Evolutionary conservation across 495 filamentous ascomycete species (phyloP), one percentile per base, ranked within the genome.

Genomic region (Podospora appendiculata): DNA sequence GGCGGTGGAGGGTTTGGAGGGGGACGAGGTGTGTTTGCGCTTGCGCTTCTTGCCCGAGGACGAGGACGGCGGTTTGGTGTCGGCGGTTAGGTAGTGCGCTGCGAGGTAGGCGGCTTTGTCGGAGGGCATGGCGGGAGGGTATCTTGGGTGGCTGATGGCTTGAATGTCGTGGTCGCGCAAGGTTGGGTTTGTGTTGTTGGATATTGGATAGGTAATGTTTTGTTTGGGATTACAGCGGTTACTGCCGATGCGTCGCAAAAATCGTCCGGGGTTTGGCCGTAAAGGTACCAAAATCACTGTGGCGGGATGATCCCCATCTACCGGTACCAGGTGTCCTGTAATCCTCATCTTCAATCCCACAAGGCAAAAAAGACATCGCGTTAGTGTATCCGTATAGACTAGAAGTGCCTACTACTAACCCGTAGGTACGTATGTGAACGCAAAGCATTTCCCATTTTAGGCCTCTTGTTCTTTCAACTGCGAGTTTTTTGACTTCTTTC

Each of bases 31-130:
- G 51, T 80, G 67, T 64, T 93, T 93, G 57, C 87, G 83, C 75
- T 95, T 95, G 71, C 89, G 90, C 62, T 84, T 86, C 62, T 91
- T 90, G 64, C 86, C 6, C 2, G n/a, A 51, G 14, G 47, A 47
- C 13, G 55, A 85, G 14, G 58, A 84, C 25, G 85, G 13, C 10
- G 36, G 36, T 38, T 10, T 38, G 25, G 25, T 74, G 44, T 84
- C 88, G 33, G 88, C 67, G 35, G 70, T 86, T 5, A 99, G 84
- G 71, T 99, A 99, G 69, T 90, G 95, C 58, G 90, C 86, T 48
- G 93, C 91, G 47, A 99, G 85, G 69, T 97, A 99, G 68, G 83
- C 81, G 32, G 90, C 85, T 57, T 95, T 80, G 59, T 78, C 73
- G 50, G 84, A 79, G 42, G 79, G 74, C 78, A 81, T 81, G 8